Base-by-base conservation (phyloP, 306 rosid genomes). In the Cucumis sativus region DNA sequence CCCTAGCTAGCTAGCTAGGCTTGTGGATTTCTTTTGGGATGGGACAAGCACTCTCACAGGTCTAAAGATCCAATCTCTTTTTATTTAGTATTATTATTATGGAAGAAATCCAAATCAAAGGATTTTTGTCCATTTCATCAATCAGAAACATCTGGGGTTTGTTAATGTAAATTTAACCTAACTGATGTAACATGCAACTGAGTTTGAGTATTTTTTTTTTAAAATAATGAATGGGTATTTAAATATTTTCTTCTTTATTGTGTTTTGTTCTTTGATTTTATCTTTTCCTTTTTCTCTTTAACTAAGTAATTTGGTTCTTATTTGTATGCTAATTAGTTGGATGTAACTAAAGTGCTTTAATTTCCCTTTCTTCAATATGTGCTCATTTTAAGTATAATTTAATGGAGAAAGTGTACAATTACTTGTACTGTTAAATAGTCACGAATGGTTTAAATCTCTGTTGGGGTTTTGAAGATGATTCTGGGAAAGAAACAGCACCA, bases 1-100 rank as follows among this genome's bases (percentile, higher is more conserved):
- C 23, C 61, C 61, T 72, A 72, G 23, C 61, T 72, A 72, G 21
- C 61, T 72, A 72, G 23, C 61, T 72, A 72, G 21, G 76, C 60
- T 7, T 16, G 41, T 70, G 58, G 58, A 47, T 6, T 13, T 47
- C 54, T 47, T 56, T 56, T 45, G 75, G 20, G 49, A 47, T 47
- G 75, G 20, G 9, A 21, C 58, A 47, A 23, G 18, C 39, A 23
- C 75, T 65, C 75, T 65, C 74, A 67, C 55, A 71, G 61, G 10
- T 17, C 47, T 39, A 43, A 57, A 11, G 39, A 60, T 60, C 66
- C 37, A n/a, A 73, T 30, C 23, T 49, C 4, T 25, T 17, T 72
- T 28, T 28, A 28, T 28, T 28, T 28, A 28, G 30, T 28, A 28
- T 28, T 8, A 5, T 3, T 14, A 33, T 33, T 25, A 6, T 23